Percentiles rank a stretch among this genome's conserved stretches.
These are phyloP conservation scores for Cantharellus cinnabarinus DNA, from an alignment of 768 basidiomycete genomes.

Conservation along the genomic window DNA sequence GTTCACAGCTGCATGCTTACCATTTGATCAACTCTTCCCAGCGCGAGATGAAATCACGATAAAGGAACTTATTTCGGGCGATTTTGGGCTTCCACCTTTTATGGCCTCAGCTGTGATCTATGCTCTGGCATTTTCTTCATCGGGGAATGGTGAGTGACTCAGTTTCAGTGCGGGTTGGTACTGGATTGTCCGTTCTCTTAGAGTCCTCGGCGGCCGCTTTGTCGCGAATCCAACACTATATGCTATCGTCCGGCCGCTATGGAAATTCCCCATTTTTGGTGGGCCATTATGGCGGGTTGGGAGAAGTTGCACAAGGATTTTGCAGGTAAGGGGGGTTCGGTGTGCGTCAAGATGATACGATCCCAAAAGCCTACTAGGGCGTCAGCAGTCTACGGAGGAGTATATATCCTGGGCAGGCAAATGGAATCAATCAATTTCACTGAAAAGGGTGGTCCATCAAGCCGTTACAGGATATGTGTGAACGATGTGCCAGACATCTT, in stretches of 20 bases:
- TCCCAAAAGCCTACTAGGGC: slow-evolving; percentile 26
- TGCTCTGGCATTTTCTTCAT: slow-evolving; percentile 53
- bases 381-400: slow-evolving; percentile 46
- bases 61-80: background rate
- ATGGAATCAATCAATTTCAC: slow-evolving; percentile 5
- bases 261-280: slow-evolving; percentile 77
- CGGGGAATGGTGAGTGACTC: slow-evolving; percentile 30
- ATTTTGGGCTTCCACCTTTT: slow-evolving; percentile 40
- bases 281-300: slow-evolving; percentile 86
- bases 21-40: no score
- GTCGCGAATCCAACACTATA: slow-evolving; percentile 46
- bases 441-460: no score
- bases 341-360: background rate
- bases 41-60: no score
- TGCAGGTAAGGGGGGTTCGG: slow-evolving; percentile 18
- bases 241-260: slow-evolving; percentile 68
- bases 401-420: slow-evolving; percentile 21
- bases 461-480: no score
- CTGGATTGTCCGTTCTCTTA: slow-evolving; percentile 14
- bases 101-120: slow-evolving; percentile 46
- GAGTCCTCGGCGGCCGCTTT: slow-evolving; percentile 51
- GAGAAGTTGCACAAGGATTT: slow-evolving; percentile 82
- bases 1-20: no score
- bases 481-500: no score
- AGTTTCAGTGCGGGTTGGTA: background rate